phyloP scores from a whole-genome alignment of 2,329 filamentous ascomycete genomes.

The Sclerotinia spermophila region DNA sequence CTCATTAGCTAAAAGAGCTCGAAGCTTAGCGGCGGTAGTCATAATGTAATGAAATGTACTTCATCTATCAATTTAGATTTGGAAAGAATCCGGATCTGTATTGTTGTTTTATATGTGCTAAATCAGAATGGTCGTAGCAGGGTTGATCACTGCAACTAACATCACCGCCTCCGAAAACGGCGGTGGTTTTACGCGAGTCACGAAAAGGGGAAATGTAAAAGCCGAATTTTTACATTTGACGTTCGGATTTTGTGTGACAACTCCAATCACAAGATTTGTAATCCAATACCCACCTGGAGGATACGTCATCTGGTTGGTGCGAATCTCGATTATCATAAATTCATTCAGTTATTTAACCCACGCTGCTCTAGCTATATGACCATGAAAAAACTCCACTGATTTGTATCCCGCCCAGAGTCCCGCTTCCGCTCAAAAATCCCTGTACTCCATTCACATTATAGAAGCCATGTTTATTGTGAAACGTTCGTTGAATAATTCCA shows the following conservation, averaged over 20 bases:
- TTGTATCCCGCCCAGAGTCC: neutral
- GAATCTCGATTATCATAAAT: neutral
- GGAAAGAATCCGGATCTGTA: neutral
- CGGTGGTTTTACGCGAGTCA: neutral
- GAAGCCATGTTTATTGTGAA: neutral
- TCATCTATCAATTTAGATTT: neutral
- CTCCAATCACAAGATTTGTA: neutral
- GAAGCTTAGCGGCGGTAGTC: constrained; percentile 16
- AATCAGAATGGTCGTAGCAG: neutral
- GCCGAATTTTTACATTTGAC: neutral
- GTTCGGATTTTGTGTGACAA: neutral
- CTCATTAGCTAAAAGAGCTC: constrained; percentile 18
- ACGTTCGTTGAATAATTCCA: neutral
- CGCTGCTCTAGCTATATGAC: neutral
- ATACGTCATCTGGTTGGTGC: neutral
- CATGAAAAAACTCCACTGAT: neutral
- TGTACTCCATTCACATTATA: neutral
- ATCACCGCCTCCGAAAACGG: neutral
- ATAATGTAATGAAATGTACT: neutral
- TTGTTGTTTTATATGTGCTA: neutral
- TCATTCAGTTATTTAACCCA: neutral
- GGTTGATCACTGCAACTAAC: neutral
- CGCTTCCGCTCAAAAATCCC: neutral
- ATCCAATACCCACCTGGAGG: neutral
- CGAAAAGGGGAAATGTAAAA: neutral